A percentile compares a stretch with the other conserved stretches of the same genome.
phyloP scores from a whole-genome alignment of 306 rosid genomes.

The Pyrus pyrifolia region DNA sequence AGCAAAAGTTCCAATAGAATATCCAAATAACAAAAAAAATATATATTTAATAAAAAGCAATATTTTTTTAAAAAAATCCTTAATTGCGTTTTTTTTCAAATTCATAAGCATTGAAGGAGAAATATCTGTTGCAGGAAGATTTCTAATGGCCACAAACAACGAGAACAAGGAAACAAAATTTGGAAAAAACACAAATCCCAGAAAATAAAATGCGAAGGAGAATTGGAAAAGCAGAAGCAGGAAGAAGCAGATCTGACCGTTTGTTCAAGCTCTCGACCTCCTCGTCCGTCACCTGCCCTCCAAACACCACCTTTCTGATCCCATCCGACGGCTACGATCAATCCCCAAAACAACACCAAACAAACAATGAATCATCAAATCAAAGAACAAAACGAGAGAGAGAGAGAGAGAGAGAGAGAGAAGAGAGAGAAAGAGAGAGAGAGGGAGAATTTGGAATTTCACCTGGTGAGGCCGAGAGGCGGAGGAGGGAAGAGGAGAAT shows the following conservation, averaged over 20 bases:
- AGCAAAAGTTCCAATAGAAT: neutral
- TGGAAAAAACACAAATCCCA: neutral
- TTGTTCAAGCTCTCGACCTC: slow-evolving; percentile 84
- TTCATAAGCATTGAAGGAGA: neutral
- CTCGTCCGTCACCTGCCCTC: slow-evolving; percentile 97
- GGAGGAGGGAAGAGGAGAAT: slow-evolving; percentile 54
- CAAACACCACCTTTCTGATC: slow-evolving; percentile 93
- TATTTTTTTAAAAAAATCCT: neutral
- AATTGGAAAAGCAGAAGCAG: neutral
- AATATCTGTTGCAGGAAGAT: neutral
- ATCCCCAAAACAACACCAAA: neutral
- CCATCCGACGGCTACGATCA: slow-evolving; percentile 90
- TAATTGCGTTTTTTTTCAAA: neutral
- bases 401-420: neutral
- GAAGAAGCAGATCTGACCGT: slow-evolving; percentile 76
- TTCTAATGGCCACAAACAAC: neutral
- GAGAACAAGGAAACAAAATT: neutral
- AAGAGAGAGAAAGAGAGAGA: neutral
- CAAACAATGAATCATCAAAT: neutral
- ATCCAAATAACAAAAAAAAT: neutral
- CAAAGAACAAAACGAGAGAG: neutral
- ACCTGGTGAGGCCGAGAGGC: slow-evolving; percentile 89
- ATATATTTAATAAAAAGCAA: neutral
- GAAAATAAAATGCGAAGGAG: neutral
- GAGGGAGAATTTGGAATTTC: neutral